These are phyloP conservation scores for Cryptococcus wingfieldii DNA, from an alignment of 1,284 basidiomycete species.

Conservation along the genomic window DNA sequence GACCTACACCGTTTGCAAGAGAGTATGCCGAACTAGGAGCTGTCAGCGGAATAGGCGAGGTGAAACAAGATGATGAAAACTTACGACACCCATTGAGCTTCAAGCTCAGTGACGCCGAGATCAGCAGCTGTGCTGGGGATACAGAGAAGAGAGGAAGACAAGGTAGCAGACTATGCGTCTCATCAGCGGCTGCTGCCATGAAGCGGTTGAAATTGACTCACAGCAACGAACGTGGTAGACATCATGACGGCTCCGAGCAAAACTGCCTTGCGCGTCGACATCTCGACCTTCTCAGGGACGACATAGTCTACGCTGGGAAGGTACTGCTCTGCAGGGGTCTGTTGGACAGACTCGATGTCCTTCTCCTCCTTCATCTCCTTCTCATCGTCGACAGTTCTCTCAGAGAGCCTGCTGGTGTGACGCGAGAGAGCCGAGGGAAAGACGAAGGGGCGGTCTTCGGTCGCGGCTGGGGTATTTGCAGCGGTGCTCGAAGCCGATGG, in stretches of 20 bases:
- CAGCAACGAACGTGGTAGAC: slow-evolving; percentile 22
- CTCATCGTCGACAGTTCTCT: not conserved
- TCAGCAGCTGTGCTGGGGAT: slow-evolving; percentile 44
- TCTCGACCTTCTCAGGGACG: slow-evolving; percentile 2
- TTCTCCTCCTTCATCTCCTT: slow-evolving; percentile 1
- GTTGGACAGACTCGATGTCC: not conserved
- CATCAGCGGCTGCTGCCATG: not conserved
- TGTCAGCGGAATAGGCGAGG: not conserved
- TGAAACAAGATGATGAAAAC: not conserved
- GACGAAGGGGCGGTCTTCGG: slow-evolving; percentile 6
- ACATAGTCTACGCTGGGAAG: slow-evolving; percentile 1
- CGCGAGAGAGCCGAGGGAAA: slow-evolving; percentile 7
- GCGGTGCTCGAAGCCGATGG: not conserved
- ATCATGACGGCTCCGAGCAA: slow-evolving; percentile 22
- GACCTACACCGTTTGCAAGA: slow-evolving; percentile 43
- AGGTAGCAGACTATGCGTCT: slow-evolving; percentile 13
- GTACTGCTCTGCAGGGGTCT: slow-evolving; percentile 3
- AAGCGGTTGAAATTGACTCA: slow-evolving; percentile 6
- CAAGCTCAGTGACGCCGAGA: slow-evolving; percentile 28
- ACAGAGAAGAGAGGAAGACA: slow-evolving; percentile 15
- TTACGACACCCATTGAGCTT: slow-evolving; percentile 42
- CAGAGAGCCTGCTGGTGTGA: slow-evolving; percentile 7
- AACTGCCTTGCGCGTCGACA: slow-evolving; percentile 10
- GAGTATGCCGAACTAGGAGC: slow-evolving; percentile 39
- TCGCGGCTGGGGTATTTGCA: slow-evolving; percentile 3